Conservation (phyloP, 306 rosid species). For the Quillaja saponaria region DNA sequence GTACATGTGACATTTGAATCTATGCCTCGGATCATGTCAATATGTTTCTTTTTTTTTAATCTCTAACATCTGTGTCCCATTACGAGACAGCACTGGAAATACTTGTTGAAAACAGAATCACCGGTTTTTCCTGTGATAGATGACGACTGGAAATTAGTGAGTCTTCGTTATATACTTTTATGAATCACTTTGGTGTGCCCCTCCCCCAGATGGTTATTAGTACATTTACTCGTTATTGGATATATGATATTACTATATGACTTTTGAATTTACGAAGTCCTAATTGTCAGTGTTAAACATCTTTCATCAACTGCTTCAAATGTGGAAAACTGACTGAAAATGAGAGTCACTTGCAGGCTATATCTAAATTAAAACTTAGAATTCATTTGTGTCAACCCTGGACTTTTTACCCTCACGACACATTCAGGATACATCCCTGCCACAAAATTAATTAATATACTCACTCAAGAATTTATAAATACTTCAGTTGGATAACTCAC, state of each 20-base stretch:
- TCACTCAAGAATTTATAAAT: too few species aligned
- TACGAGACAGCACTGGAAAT: slow-evolving; percentile 75
- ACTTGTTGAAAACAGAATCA: slow-evolving; percentile 89
- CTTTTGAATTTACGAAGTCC: neutral
- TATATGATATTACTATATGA: neutral
- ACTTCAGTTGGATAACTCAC: too few species aligned
- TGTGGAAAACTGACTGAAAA: neutral
- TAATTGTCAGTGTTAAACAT: too few species aligned
- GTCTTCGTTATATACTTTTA: slow-evolving; percentile 28
- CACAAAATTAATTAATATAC: too few species aligned
- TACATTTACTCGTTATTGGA: neutral
- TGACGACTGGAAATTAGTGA: slow-evolving; percentile 87
- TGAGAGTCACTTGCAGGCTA: slow-evolving; percentile 19
- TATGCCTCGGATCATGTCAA: slow-evolving; percentile 1
- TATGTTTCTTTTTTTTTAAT: slow-evolving; percentile 1
- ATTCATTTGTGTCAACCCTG: neutral
- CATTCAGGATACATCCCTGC: too few species aligned
- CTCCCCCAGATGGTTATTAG: neutral
- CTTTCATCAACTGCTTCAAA: neutral
- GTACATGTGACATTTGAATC: slow-evolving; percentile 36
- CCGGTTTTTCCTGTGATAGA: slow-evolving; percentile 96
- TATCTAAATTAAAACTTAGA: too few species aligned
- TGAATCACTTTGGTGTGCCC: neutral
- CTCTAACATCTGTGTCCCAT: slow-evolving; percentile 30
- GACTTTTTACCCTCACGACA: neutral